Evolutionary conservation across 2,329 filamentous ascomycete genomes (phyloP), one percentile per base, ranked within the genome.

Genomic region (Epichloe scottii): DNA sequence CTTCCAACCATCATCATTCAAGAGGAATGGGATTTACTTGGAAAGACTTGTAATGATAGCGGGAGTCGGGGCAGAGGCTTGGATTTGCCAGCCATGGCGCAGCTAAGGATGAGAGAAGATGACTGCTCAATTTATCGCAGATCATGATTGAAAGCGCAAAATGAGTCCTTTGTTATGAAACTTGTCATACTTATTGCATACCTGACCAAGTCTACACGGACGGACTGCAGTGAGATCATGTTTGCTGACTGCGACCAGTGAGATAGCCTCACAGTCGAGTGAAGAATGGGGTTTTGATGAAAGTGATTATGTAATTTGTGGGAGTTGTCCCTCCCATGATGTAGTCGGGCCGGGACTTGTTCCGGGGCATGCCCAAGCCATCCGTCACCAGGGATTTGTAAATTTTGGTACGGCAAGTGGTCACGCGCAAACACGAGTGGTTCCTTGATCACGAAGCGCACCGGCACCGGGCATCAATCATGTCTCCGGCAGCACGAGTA

Each of bases 401-500:
- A 45, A 51, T 53, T 53, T 35, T 35, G 42, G n/a, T 35, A 26
- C n/a, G 5, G 39, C 39, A 35, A 21, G 51, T 52, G 47, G 51
- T 26, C 46, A 43, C 51, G 46, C 48, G 39, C 50, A 42, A 12
- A 45, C 21, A 19, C n/a, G 14, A 35, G 43, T 14, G 23, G 23
- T 23, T 44, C 3, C 19, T 49, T 12, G n/a, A 30, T 42, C 37
- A 51, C 35, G 38, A 38, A 45, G 48, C 37, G 48, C 46, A 37
- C 38, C 48, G 48, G 34, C 48, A 45, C 39, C 23, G 35, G 52
- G 56, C 48, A 61, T 57, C 58, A 58, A 58, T 49, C 57, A 67
- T 67, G 65, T 61, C 63, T 61, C 56, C 65, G 51, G 61, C 61
- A 58, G 57, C 61, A 52, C 61, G 60, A 53, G 54, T 67, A 51